A percentile compares a stretch with the other conserved stretches of the same genome.
Evolutionary conservation across 768 basidiomycete genomes (phyloP).

Genomic region (Amanita subjunquillea): DNA sequence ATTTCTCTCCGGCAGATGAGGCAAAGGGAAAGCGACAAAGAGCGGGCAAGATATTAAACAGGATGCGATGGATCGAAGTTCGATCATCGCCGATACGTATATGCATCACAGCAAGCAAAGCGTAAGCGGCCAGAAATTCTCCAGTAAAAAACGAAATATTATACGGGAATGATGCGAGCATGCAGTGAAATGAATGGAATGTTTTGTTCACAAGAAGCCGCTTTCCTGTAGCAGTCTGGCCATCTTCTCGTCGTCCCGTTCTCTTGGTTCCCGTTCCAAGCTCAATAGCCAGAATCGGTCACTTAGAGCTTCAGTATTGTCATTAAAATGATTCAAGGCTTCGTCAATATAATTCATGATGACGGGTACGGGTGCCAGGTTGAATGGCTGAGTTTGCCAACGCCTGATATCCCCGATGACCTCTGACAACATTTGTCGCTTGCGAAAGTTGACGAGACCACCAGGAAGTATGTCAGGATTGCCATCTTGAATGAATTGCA

Average conservation of each 20-base stretch:
- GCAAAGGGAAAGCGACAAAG: not conserved
- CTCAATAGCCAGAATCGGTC: conserved; percentile 82
- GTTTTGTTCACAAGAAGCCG: conserved; percentile 55
- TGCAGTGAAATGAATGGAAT: conserved; percentile 5
- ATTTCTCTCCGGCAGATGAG: not conserved
- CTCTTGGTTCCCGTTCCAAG: conserved; percentile 83
- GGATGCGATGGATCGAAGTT: not conserved
- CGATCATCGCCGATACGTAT: not conserved
- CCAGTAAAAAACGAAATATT: not conserved
- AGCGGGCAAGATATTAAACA: not conserved
- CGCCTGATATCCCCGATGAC: conserved; percentile 95
- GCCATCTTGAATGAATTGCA: conserved; percentile 98
- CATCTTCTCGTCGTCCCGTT: conserved; percentile 97
- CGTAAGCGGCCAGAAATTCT: not conserved
- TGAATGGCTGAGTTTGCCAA: conserved; percentile 89
- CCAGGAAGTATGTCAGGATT: conserved; percentile 77
- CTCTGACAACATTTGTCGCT: conserved; percentile 92
- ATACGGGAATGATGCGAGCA: not conserved
- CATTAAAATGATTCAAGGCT: conserved; percentile 59
- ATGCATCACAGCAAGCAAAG: conserved; percentile 1
- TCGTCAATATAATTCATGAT: conserved; percentile 75
- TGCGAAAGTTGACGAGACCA: conserved; percentile 87
- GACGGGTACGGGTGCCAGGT: conserved; percentile 56
- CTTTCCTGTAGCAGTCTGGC: conserved; percentile 81
- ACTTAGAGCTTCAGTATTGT: conserved; percentile 49